Conservation (phyloP, 2,329 filamentous ascomycete species). For the Metarhizium rileyi region DNA sequence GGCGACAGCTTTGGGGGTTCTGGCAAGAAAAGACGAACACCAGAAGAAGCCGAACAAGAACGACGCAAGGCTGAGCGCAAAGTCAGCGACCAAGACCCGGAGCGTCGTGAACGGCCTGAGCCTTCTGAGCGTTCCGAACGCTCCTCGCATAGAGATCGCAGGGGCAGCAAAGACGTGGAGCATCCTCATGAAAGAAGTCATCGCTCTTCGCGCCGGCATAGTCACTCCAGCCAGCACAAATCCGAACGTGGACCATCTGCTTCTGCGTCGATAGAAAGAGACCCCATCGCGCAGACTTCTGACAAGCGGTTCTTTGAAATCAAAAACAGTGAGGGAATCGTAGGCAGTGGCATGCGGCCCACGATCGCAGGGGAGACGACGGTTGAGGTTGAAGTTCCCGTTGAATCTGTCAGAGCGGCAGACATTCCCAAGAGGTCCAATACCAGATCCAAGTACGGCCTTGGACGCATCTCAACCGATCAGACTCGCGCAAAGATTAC, state of each 20-base stretch:
- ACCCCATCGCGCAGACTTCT: conserved; percentile 12
- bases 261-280: conserved; percentile 14
- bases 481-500: conserved; percentile 14
- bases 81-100: conserved; percentile 18
- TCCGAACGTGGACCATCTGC: conserved; percentile 20
- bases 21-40: conserved; percentile 30
- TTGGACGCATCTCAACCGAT: conserved; percentile 19
- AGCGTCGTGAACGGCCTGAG: conserved; percentile 13
- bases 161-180: conserved; percentile 25
- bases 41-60: conserved; percentile 42
- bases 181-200: conserved; percentile 18
- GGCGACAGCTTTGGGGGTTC: conserved; percentile 28
- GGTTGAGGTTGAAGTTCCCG: conserved; percentile 1
- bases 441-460: conserved; percentile 16
- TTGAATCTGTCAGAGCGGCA: conserved; percentile 6
- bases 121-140: conserved; percentile 7
- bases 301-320: conserved; percentile 34
- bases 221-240: conserved; percentile 25
- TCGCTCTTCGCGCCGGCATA: conserved; percentile 32
- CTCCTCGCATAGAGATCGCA: conserved; percentile 13
- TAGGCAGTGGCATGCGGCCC: conserved; percentile 16
- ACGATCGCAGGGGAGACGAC: conserved; percentile 14
- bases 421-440: conserved; percentile 22
- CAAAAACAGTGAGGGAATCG: conserved; percentile 27
- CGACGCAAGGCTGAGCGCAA: conserved; percentile 37